Evolutionary conservation across 2,329 filamentous ascomycete species (phyloP).

Genomic region (Aspergillus chevalieri): DNA sequence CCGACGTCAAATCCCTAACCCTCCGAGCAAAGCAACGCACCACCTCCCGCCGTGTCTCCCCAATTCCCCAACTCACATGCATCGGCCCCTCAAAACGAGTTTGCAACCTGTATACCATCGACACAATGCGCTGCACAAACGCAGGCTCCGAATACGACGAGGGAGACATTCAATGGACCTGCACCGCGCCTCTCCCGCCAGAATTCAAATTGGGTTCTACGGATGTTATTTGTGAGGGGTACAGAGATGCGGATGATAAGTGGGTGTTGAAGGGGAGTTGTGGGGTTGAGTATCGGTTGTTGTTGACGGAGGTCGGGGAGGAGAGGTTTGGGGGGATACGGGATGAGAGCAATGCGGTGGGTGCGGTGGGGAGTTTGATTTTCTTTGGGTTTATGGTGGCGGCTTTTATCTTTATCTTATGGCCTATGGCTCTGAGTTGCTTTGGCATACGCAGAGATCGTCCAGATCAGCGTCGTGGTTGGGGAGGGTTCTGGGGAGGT

Average conservation of each 20-base stretch:
- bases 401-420: conserved; percentile 24
- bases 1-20: conserved; percentile 69
- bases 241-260: conserved; percentile 66
- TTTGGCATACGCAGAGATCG: conserved; percentile 18
- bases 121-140: conserved; percentile 86
- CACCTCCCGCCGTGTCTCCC: conserved; percentile 64
- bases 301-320: conserved; percentile 72
- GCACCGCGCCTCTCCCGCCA: conserved; percentile 57
- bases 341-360: conserved; percentile 15
- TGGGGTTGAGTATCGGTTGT: conserved; percentile 79
- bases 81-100: conserved; percentile 56
- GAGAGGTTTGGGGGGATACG: conserved; percentile 52
- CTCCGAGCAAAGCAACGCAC: conserved; percentile 64
- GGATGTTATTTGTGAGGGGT: conserved; percentile 90
- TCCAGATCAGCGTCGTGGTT: conserved; percentile 14
- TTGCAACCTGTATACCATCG: conserved; percentile 65
- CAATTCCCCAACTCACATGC: conserved; percentile 76
- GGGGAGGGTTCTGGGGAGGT: conserved; percentile 24
- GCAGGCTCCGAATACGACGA: conserved; percentile 69
- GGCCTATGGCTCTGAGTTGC: conserved; percentile 18
- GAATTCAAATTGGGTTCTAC: conserved; percentile 74
- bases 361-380: conserved; percentile 21
- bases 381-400: conserved; percentile 30
- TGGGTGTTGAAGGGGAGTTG: conserved; percentile 90
- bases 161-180: conserved; percentile 88